phyloP scores from a whole-genome alignment of 2,329 filamentous ascomycete genomes.

The Ceratocystis albifundus region DNA sequence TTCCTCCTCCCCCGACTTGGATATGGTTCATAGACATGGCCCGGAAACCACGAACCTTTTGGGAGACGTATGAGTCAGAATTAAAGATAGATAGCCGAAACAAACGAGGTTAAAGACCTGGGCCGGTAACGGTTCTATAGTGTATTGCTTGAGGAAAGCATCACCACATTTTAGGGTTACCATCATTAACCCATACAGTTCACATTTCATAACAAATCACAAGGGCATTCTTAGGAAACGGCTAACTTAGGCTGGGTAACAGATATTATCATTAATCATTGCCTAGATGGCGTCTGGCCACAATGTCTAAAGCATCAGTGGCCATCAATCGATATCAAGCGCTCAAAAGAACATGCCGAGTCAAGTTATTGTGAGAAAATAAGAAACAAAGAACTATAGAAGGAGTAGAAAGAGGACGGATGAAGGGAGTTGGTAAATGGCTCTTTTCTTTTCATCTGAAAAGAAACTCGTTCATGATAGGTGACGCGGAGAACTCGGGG shows the following conservation, averaged over 20 bases:
- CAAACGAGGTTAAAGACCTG: neutral
- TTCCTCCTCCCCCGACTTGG: too few species aligned
- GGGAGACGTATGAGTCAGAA: neutral
- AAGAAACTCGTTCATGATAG: conserved; percentile 80
- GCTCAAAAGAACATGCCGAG: neutral
- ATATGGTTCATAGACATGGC: neutral
- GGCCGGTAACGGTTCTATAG: too few species aligned
- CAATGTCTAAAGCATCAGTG: neutral
- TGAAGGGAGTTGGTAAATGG: neutral
- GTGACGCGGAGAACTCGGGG: conserved; percentile 86
- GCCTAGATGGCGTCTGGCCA: neutral
- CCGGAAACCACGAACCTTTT: neutral
- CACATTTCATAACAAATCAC: neutral
- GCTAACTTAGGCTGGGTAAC: neutral
- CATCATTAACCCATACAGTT: neutral
- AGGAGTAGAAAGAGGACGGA: neutral
- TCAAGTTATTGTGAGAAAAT: neutral
- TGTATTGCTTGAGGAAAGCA: neutral
- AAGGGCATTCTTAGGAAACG: neutral
- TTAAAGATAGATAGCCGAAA: neutral
- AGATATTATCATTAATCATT: conserved; percentile 21
- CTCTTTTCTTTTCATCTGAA: conserved; percentile 42
- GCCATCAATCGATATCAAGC: neutral
- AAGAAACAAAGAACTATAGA: neutral
- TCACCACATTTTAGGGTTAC: conserved; percentile 3